phyloP scores from a whole-genome alignment of 441 rosid genomes.

The Syzygium malaccense region DNA sequence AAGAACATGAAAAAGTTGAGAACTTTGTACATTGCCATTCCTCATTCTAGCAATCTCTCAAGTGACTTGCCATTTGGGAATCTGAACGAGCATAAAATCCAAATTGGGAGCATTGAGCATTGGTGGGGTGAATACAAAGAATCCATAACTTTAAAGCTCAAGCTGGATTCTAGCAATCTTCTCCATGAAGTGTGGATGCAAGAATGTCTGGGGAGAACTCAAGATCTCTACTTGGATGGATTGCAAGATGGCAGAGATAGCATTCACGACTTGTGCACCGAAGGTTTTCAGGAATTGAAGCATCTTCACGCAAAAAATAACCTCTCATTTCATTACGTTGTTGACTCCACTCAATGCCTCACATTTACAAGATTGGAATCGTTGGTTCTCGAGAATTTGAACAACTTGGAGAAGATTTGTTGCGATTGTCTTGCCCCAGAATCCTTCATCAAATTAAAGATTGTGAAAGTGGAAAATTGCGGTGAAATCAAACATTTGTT shows the following conservation, averaged over 20 bases:
- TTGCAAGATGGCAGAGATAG: not conserved
- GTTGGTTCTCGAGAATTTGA: too few species aligned
- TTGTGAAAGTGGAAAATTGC: accelerated
- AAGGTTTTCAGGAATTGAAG: constrained; percentile 16
- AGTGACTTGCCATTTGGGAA: not conserved
- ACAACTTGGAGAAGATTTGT: too few species aligned
- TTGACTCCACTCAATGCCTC: too few species aligned
- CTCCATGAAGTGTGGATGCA: accelerated
- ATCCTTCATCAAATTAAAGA: not conserved
- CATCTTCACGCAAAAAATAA: too few species aligned
- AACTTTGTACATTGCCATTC: not conserved
- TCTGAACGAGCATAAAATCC: not conserved
- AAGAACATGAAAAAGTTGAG: constrained; percentile 4
- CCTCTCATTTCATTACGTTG: too few species aligned
- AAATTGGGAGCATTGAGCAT: not conserved
- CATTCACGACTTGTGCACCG: not conserved
- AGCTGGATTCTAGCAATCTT: not conserved
- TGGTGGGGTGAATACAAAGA: not conserved
- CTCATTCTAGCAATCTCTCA: not conserved
- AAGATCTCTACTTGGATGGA: not conserved
- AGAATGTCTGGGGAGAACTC: accelerated
- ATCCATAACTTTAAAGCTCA: not conserved
- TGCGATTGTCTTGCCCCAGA: too few species aligned
- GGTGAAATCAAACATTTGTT: not conserved
- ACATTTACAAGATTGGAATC: too few species aligned